phyloP scores from a whole-genome alignment of 352 stramenopile species.

The Pythium rhizo-oryzae region DNA sequence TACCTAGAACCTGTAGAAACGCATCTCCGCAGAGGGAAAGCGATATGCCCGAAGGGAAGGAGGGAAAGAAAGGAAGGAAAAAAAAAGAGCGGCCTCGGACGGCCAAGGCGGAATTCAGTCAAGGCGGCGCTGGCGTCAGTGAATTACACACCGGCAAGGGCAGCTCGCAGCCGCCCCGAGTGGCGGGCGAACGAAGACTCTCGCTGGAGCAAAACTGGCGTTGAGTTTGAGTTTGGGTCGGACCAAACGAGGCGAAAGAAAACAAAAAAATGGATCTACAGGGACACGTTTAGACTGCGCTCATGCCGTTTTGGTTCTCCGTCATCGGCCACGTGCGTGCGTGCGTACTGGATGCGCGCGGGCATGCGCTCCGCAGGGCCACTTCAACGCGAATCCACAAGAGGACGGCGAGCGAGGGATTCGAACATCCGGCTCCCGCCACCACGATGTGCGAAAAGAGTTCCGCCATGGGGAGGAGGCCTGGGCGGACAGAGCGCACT shows the following conservation, averaged over 20 bases:
- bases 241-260: conserved; percentile 3
- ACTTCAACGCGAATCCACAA: conserved; percentile 3
- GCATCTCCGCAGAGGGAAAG: conserved; percentile 13
- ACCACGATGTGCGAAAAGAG: conserved; percentile 16
- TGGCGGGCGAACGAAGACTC: neutral
- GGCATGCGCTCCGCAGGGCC: neutral
- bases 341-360: neutral
- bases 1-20: conserved; percentile 14
- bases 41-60: conserved; percentile 23
- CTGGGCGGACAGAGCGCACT: neutral
- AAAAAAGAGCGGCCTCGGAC: conserved; percentile 24
- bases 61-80: conserved; percentile 31
- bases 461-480: conserved; percentile 6
- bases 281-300: neutral
- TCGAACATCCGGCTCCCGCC: conserved; percentile 10
- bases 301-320: too few species aligned
- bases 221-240: conserved; percentile 6
- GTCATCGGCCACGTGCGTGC: neutral
- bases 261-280: neutral
- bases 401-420: neutral
- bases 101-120: conserved; percentile 19
- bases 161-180: neutral
- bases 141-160: conserved; percentile 27
- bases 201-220: conserved; percentile 2
- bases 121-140: conserved; percentile 26